phyloP scores from a whole-genome alignment of 1,284 basidiomycete genomes.

The Leucoagaricus sp. region DNA sequence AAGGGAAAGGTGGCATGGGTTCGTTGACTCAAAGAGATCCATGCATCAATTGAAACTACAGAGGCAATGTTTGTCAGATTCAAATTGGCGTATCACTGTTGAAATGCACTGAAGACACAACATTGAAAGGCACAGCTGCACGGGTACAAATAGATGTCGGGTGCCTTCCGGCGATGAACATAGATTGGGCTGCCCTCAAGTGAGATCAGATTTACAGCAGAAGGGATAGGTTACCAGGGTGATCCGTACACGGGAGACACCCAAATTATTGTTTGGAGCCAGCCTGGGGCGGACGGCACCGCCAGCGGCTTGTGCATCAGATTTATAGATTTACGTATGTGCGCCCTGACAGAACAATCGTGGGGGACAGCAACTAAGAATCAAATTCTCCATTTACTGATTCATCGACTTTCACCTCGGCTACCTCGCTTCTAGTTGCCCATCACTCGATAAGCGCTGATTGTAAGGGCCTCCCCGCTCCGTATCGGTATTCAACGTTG shows the following conservation, averaged over 20 bases:
- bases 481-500: constrained; percentile 7
- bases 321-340: not conserved
- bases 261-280: not conserved
- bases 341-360: no score
- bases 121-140: not conserved
- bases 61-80: no score
- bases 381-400: not conserved
- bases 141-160: not conserved
- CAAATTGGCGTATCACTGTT: no score
- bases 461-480: constrained; percentile 6
- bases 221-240: not conserved
- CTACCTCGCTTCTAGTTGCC: constrained; percentile 5
- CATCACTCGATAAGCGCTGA: constrained; percentile 5
- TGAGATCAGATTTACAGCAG: no score
- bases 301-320: not conserved
- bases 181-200: not conserved
- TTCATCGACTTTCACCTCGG: constrained; percentile 9
- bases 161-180: no score
- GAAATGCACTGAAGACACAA: no score
- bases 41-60: no score
- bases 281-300: not conserved
- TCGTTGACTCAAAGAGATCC: not conserved
- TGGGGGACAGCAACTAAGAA: not conserved
- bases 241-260: constrained; percentile 1
- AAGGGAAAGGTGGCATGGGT: not conserved